These are phyloP conservation scores for Lepidium sativum DNA, from an alignment of 345 rosid species.

Conservation along the genomic window DNA sequence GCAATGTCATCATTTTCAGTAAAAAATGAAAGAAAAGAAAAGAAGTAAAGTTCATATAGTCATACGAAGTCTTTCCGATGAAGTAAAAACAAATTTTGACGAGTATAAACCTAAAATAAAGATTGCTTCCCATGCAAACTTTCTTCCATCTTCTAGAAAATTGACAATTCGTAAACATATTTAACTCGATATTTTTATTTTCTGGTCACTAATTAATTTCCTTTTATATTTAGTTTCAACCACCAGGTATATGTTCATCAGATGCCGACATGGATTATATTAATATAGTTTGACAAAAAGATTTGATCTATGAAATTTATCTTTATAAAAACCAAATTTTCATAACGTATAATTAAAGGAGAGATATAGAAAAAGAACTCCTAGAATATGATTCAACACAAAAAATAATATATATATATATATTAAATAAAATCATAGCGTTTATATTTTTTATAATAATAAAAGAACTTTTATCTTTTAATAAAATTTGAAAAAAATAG, in stretches of 20 bases:
- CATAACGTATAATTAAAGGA: background rate
- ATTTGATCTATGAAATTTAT: background rate
- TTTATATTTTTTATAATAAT: no score
- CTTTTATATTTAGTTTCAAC: background rate
- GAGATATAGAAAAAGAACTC: no score
- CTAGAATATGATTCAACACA: no score
- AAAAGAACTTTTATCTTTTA: no score
- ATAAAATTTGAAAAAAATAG: no score
- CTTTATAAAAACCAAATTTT: background rate
- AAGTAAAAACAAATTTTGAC: background rate
- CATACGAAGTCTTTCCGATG: conserved; percentile 8
- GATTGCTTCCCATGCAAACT: conserved; percentile 24
- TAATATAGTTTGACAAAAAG: background rate
- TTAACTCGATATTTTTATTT: background rate
- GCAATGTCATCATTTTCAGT: no score
- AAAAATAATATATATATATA: no score
- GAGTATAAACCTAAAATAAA: background rate
- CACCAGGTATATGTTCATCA: background rate
- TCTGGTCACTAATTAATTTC: background rate
- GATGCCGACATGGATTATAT: background rate
- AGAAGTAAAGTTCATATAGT: background rate
- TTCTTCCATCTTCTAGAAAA: conserved; percentile 7
- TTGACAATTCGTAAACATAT: background rate
- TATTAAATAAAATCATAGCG: no score
- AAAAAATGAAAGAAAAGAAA: no score